phyloP scores from a whole-genome alignment of 306 rosid species.

The Gastrolobium bilobum region DNA sequence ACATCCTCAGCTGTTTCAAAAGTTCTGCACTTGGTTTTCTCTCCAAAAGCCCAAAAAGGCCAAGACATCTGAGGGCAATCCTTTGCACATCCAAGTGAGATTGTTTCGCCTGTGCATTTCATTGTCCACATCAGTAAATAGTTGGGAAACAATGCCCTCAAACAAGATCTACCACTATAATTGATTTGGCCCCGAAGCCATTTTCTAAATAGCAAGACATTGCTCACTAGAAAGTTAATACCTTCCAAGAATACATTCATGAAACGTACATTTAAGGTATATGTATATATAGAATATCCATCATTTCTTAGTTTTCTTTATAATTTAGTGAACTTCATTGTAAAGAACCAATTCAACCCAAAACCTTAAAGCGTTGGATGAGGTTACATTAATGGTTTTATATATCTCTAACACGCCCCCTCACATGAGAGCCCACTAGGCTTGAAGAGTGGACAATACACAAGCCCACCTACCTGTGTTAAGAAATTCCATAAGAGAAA shows the following conservation, averaged over 20 bases:
- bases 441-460: too few relatives aligned
- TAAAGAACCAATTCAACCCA: too few relatives aligned
- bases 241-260: constrained; percentile 8
- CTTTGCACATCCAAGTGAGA: constrained; percentile 88
- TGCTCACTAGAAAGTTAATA: constrained; percentile 27
- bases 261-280: background rate
- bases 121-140: constrained; percentile 45
- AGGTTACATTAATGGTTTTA: too few relatives aligned
- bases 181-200: constrained; percentile 7
- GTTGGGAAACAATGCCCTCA: constrained; percentile 25
- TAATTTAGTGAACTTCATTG: background rate
- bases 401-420: too few relatives aligned
- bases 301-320: background rate
- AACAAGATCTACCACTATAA: constrained; percentile 22
- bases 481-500: too few relatives aligned
- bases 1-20: constrained; percentile 75
- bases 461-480: too few relatives aligned
- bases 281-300: background rate
- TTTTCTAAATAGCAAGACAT: constrained; percentile 8
- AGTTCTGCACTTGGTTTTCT: constrained; percentile 77
- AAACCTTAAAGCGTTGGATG: too few relatives aligned
- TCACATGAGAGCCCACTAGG: too few relatives aligned
- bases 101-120: constrained; percentile 86
- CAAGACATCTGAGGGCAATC: constrained; percentile 88
- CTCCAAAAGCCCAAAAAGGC: constrained; percentile 93